These are phyloP conservation scores for Westerdykella aurantiaca DNA, from an alignment of 2,329 filamentous ascomycete species.

Conservation along the genomic window DNA sequence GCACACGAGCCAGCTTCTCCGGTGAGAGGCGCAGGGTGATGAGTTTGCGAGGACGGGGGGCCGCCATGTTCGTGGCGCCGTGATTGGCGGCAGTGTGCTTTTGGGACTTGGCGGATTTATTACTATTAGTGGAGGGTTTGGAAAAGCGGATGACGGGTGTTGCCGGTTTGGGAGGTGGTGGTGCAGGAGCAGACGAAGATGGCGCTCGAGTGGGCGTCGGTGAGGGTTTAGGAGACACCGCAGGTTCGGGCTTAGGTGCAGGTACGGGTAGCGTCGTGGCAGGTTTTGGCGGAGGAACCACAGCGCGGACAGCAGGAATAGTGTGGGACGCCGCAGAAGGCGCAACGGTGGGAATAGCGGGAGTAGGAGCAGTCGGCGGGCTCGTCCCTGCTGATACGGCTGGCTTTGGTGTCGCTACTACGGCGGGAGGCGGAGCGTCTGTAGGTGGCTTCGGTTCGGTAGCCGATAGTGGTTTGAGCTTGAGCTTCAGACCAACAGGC, in stretches of 20 bases:
- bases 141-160: constrained; percentile 1
- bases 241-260: background rate
- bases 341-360: constrained; percentile 2
- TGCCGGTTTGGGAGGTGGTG: constrained; percentile 1
- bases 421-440: constrained; percentile 11
- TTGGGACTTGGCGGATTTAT: constrained; percentile 12
- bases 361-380: constrained; percentile 6
- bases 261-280: constrained; percentile 8
- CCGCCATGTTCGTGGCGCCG: too few relatives aligned
- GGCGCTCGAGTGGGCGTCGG: constrained; percentile 6
- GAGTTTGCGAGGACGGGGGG: background rate
- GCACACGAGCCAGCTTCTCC: constrained; percentile 6
- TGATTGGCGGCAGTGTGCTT: constrained; percentile 1
- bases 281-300: background rate
- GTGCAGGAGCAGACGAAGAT: constrained; percentile 9
- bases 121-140: background rate
- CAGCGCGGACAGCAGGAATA: constrained; percentile 1
- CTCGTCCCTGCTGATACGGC: constrained; percentile 2
- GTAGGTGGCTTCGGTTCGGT: constrained; percentile 12
- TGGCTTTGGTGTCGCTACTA: constrained; percentile 13
- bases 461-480: constrained; percentile 1
- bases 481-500: background rate
- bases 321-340: background rate
- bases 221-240: background rate
- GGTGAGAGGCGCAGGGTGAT: constrained; percentile 21